Conservation (phyloP, 495 filamentous ascomycete genomes). For the Amniculicola lignicola region DNA sequence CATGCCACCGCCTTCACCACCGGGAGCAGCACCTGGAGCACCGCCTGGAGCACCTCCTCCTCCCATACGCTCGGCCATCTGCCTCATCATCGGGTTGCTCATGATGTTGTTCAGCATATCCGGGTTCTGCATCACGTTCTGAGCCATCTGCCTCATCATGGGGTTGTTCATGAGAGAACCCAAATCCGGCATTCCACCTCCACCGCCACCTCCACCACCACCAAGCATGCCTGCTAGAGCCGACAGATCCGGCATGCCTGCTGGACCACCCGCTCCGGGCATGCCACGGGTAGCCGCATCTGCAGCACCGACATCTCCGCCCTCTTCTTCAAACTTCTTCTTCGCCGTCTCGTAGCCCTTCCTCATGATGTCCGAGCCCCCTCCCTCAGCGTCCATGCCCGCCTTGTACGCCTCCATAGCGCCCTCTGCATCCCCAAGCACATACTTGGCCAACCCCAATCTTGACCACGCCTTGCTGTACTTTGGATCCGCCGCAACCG, state of each 20-base stretch:
- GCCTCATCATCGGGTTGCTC: conserved; percentile 82
- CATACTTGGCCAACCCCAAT: conserved; percentile 84
- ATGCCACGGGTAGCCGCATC: conserved; percentile 45
- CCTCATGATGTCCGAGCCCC: conserved; percentile 87
- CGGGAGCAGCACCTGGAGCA: conserved; percentile 48
- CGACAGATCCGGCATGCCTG: conserved; percentile 73
- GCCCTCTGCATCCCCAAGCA: conserved; percentile 82
- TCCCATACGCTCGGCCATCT: conserved; percentile 72
- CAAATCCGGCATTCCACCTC: conserved; percentile 79
- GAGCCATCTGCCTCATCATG: conserved; percentile 94
- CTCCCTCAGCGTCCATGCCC: conserved; percentile 92
- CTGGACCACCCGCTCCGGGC: conserved; percentile 47
- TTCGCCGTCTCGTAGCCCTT: conserved; percentile 90
- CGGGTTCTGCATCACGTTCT: conserved; percentile 95
- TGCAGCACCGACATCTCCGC: conserved; percentile 48
- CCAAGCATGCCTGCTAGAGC: conserved; percentile 75
- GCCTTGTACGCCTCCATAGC: conserved; percentile 91
- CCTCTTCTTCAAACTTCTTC: conserved; percentile 72
- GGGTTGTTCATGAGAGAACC: conserved; percentile 88
- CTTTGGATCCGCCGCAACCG: conserved; percentile 77
- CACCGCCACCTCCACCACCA: conserved; percentile 58
- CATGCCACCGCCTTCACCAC: conserved; percentile 63
- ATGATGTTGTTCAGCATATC: conserved; percentile 84
- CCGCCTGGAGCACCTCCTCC: conserved; percentile 45
- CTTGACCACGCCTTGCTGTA: conserved; percentile 97